phyloP scores from a whole-genome alignment of 306 rosid genomes.

The Cicer arietinum region DNA sequence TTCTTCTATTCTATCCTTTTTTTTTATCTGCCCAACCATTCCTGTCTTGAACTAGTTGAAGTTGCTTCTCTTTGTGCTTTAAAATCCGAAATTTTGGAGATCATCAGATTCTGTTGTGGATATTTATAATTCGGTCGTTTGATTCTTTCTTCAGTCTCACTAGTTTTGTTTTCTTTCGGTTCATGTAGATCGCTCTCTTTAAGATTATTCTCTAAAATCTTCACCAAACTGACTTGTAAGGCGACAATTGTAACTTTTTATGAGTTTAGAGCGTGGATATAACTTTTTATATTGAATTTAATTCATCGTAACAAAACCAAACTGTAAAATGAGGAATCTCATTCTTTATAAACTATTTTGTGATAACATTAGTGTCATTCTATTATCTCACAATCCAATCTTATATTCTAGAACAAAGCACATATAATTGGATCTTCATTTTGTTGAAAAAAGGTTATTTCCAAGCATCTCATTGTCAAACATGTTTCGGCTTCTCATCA shows the following conservation, averaged over 20 bases:
- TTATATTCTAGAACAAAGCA: too few relatives aligned
- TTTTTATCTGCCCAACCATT: not conserved
- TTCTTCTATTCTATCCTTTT: not conserved
- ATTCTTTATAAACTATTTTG: too few relatives aligned
- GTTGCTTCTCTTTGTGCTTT: conserved; percentile 42
- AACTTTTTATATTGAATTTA: too few relatives aligned
- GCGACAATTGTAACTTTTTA: too few relatives aligned
- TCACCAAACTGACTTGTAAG: too few relatives aligned
- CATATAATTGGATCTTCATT: conserved; percentile 63
- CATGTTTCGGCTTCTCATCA: too few relatives aligned
- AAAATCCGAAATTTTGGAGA: conserved; percentile 43
- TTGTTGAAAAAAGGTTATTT: conserved; percentile 46
- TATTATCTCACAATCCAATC: too few relatives aligned
- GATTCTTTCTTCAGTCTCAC: conserved; percentile 46
- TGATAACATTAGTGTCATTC: too few relatives aligned
- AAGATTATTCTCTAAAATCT: conserved; percentile 47
- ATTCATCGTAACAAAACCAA: too few relatives aligned
- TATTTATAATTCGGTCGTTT: conserved; percentile 49
- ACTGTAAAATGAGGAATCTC: too few relatives aligned
- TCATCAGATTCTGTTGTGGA: conserved; percentile 55
- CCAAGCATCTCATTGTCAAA: too few relatives aligned
- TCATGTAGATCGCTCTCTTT: conserved; percentile 47
- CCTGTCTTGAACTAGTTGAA: conserved; percentile 16
- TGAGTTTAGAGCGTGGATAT: too few relatives aligned
- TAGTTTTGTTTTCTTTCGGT: conserved; percentile 43